Evolutionary conservation across 768 basidiomycete species (phyloP).

Genomic region (Boletus vermiculosoides): DNA sequence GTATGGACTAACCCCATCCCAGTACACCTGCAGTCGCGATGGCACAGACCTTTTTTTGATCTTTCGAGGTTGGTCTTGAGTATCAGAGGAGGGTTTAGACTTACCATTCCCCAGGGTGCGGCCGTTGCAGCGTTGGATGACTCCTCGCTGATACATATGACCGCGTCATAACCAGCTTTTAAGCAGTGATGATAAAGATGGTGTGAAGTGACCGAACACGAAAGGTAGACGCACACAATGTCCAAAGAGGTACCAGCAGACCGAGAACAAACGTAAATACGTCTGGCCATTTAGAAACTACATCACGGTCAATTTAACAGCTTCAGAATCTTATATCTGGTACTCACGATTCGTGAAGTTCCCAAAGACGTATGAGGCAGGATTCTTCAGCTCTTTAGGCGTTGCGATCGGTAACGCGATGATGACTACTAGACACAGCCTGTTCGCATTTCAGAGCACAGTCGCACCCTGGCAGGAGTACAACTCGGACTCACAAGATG

Average conservation of each 20-base stretch:
- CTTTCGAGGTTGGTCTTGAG: background rate
- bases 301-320: background rate
- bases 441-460: background rate
- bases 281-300: slow-evolving; percentile 42
- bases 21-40: slow-evolving; percentile 45
- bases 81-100: background rate
- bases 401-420: slow-evolving; percentile 65
- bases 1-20: slow-evolving; percentile 38
- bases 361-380: slow-evolving; percentile 57
- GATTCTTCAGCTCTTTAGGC: slow-evolving; percentile 57
- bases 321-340: background rate
- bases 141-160: slow-evolving; percentile 52
- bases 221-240: slow-evolving; percentile 31
- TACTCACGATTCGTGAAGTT: slow-evolving; percentile 55
- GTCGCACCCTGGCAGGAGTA: background rate
- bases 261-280: slow-evolving; percentile 48
- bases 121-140: slow-evolving; percentile 52
- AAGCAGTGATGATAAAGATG: background rate
- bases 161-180: slow-evolving; percentile 45
- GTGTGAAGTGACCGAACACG: background rate
- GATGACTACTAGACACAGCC: slow-evolving; percentile 30
- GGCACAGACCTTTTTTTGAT: slow-evolving; percentile 26
- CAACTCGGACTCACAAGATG: slow-evolving; percentile 29
- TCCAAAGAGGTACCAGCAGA: slow-evolving; percentile 48
- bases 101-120: slow-evolving; percentile 57